A percentile compares a stretch with the other conserved stretches of the same genome.
Evolutionary conservation across 2,329 filamentous ascomycete species (phyloP).

Genomic region (Trichoderma guizhouense): DNA sequence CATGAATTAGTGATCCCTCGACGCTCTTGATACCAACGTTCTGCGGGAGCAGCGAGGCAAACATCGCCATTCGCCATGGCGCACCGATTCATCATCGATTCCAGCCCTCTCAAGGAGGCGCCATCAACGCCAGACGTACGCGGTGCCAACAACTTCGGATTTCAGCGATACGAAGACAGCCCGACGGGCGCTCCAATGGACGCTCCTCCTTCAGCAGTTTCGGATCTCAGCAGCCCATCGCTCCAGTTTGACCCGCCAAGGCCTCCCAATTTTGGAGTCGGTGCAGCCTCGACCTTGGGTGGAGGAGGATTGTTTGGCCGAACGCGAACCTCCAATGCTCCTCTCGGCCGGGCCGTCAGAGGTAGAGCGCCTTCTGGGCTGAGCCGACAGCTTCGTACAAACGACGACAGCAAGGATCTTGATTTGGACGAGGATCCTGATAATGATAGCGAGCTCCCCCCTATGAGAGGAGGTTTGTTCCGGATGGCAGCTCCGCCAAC

Average conservation of each 20-base stretch:
- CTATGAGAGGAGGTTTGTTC: slow-evolving; percentile 34
- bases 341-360: slow-evolving; percentile 48
- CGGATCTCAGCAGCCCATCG: slow-evolving; percentile 54
- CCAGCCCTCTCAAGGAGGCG: slow-evolving; percentile 42
- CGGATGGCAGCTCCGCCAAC: slow-evolving; percentile 25
- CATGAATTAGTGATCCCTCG: slow-evolving; percentile 4
- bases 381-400: slow-evolving; percentile 40
- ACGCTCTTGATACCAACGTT: neutral
- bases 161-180: slow-evolving; percentile 41
- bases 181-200: slow-evolving; percentile 54
- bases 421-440: slow-evolving; percentile 31
- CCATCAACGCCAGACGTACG: slow-evolving; percentile 50
- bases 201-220: slow-evolving; percentile 50
- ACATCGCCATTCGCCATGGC: slow-evolving; percentile 34
- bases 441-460: slow-evolving; percentile 35
- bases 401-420: slow-evolving; percentile 29
- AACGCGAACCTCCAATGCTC: slow-evolving; percentile 38
- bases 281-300: slow-evolving; percentile 27
- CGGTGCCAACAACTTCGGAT: slow-evolving; percentile 32
- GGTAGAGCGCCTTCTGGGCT: slow-evolving; percentile 50
- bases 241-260: slow-evolving; percentile 42
- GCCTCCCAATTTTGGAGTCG: slow-evolving; percentile 38
- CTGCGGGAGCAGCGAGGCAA: neutral
- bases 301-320: slow-evolving; percentile 38
- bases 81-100: slow-evolving; percentile 41